Conservation (phyloP, 306 rosid genomes). For the Trichosanthes truncata region DNA sequence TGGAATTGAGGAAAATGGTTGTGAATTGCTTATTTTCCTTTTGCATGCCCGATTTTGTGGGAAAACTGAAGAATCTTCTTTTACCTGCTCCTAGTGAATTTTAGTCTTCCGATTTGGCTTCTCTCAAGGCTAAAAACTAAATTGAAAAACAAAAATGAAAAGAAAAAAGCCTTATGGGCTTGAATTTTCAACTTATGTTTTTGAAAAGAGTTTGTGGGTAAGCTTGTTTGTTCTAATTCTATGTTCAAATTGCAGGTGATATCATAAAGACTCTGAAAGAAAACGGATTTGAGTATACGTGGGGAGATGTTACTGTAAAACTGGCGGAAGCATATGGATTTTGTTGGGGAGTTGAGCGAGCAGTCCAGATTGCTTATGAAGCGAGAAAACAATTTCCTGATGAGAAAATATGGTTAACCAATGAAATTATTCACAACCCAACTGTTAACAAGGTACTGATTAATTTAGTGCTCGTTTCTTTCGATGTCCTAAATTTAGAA, state of each 20-base stretch:
- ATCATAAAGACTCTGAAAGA: conserved; percentile 74
- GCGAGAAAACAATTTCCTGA: conserved; percentile 90
- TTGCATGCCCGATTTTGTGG: not conserved
- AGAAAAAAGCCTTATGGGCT: not conserved
- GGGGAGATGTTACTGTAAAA: conserved; percentile 89
- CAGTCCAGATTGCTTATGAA: conserved; percentile 97
- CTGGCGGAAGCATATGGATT: conserved; percentile 91
- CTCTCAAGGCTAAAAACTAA: not conserved
- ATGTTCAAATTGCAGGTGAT: conserved; percentile 51
- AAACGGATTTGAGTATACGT: conserved; percentile 60
- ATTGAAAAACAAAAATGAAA: too few relatives aligned
- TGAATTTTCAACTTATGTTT: not conserved
- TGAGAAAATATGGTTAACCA: conserved; percentile 81
- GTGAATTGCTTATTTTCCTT: not conserved
- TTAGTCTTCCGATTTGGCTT: not conserved
- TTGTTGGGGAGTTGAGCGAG: conserved; percentile 98
- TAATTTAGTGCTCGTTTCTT: not conserved
- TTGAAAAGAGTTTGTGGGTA: not conserved
- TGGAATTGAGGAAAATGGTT: not conserved
- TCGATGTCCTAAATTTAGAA: not conserved
- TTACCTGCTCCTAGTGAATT: not conserved
- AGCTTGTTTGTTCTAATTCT: not conserved
- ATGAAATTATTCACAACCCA: conserved; percentile 95
- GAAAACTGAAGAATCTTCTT: not conserved
- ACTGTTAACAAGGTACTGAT: conserved; percentile 71